A percentile compares a stretch with the other conserved stretches of the same genome.
phyloP scores from a whole-genome alignment of 2,329 filamentous ascomycete genomes.

The Diaporthe nobilis region DNA sequence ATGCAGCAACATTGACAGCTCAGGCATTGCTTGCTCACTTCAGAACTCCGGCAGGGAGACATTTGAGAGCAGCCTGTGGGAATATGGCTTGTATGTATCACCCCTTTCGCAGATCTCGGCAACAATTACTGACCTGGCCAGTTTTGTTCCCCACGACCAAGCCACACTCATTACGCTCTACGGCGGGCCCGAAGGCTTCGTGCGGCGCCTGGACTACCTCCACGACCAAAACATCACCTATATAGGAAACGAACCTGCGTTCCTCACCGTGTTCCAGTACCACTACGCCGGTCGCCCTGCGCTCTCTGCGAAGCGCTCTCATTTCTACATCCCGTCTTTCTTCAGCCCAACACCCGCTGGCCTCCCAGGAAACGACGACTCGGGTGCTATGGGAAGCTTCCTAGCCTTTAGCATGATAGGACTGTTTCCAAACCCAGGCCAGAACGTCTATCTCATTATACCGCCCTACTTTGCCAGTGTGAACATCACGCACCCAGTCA shows the following conservation, averaged over 20 bases:
- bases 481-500: constrained; percentile 69
- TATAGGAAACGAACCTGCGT: constrained; percentile 69
- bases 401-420: constrained; percentile 78
- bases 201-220: constrained; percentile 72
- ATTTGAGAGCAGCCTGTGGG: constrained; percentile 80
- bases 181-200: constrained; percentile 71
- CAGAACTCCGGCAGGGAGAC: constrained; percentile 76
- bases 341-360: constrained; percentile 73
- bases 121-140: constrained; percentile 40
- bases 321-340: constrained; percentile 75
- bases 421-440: constrained; percentile 77
- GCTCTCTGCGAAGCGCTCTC: constrained; percentile 66
- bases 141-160: constrained; percentile 69
- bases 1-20: constrained; percentile 69
- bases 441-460: constrained; percentile 79
- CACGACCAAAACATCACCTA: constrained; percentile 76
- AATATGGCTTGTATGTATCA: constrained; percentile 75
- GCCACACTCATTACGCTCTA: constrained; percentile 69
- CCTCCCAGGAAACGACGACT: constrained; percentile 79
- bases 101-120: background rate
- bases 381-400: constrained; percentile 79
- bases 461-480: constrained; percentile 77
- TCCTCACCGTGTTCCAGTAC: constrained; percentile 77
- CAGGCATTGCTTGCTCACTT: constrained; percentile 69
- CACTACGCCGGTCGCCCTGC: constrained; percentile 78